phyloP scores from a whole-genome alignment of 257 asterid genomes.

The Solanum pimpinellifolium region DNA sequence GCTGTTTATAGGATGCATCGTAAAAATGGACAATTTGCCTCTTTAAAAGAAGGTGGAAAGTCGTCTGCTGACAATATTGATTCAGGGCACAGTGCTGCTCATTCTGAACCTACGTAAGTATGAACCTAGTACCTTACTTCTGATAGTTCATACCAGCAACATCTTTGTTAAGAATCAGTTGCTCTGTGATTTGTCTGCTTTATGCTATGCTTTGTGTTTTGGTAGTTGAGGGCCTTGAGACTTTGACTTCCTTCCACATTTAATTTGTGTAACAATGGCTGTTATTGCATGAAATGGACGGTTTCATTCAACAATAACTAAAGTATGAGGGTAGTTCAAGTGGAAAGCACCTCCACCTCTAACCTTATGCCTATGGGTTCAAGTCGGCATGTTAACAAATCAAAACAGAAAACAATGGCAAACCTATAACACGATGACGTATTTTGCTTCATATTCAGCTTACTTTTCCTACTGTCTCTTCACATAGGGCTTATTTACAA shows the following conservation, averaged over 20 bases:
- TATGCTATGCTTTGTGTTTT: background rate
- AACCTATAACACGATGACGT: background rate
- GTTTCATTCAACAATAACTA: background rate
- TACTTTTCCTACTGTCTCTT: background rate
- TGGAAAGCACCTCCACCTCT: background rate
- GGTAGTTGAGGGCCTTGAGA: background rate
- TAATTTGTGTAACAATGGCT: background rate
- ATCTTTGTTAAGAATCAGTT: background rate
- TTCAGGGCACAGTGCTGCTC: conserved; percentile 17
- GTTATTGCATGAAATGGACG: background rate
- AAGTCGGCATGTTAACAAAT: background rate
- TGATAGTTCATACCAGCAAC: background rate
- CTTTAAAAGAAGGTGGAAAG: conserved; percentile 17
- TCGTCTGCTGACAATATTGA: conserved; percentile 12
- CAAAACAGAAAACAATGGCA: background rate
- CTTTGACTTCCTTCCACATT: background rate
- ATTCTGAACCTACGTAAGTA: conserved; percentile 23
- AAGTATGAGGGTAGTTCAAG: background rate
- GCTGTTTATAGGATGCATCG: conserved; percentile 32
- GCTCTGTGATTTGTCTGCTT: background rate
- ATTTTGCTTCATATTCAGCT: background rate
- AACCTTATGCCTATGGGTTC: background rate
- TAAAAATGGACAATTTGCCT: conserved; percentile 43
- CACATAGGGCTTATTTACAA: background rate
- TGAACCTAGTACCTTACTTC: conserved; percentile 7